A percentile compares a stretch with the other conserved stretches of the same genome.
phyloP scores from a whole-genome alignment of 768 basidiomycete genomes.

The Candolleomyces efflorescens region DNA sequence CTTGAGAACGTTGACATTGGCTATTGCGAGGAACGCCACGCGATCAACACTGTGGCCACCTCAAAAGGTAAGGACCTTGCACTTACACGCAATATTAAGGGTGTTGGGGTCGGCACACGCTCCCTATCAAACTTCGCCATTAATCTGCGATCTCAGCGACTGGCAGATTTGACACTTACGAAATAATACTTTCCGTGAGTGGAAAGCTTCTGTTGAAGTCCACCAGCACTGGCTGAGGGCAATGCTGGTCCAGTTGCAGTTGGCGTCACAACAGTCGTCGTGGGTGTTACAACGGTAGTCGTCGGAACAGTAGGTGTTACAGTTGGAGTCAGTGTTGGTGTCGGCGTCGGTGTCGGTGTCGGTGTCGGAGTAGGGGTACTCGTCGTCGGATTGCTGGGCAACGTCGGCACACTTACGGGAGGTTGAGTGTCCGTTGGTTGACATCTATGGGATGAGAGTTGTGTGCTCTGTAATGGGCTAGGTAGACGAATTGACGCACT shows the following conservation, averaged over 20 bases:
- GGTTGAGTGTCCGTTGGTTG: constrained; percentile 4
- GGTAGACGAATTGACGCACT: constrained; percentile 15
- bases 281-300: not conserved
- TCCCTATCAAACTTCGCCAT: constrained; percentile 10
- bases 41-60: no score
- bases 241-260: not conserved
- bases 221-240: constrained; percentile 10
- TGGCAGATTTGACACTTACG: constrained; percentile 12
- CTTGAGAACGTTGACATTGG: constrained; percentile 29
- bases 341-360: not conserved
- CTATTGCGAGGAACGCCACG: constrained; percentile 9
- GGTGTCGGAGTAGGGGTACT: not conserved
- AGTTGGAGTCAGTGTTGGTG: not conserved
- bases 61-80: no score
- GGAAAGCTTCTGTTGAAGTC: constrained; percentile 23
- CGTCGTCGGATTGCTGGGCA: not conserved
- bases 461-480: not conserved
- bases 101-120: constrained; percentile 24
- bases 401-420: not conserved
- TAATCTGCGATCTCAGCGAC: not conserved
- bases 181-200: constrained; percentile 32
- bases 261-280: not conserved
- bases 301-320: not conserved
- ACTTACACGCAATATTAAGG: constrained; percentile 27
- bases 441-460: constrained; percentile 11